These are phyloP conservation scores for Cordyceps javanica DNA, from an alignment of 2,329 filamentous ascomycete genomes.

Conservation along the genomic window DNA sequence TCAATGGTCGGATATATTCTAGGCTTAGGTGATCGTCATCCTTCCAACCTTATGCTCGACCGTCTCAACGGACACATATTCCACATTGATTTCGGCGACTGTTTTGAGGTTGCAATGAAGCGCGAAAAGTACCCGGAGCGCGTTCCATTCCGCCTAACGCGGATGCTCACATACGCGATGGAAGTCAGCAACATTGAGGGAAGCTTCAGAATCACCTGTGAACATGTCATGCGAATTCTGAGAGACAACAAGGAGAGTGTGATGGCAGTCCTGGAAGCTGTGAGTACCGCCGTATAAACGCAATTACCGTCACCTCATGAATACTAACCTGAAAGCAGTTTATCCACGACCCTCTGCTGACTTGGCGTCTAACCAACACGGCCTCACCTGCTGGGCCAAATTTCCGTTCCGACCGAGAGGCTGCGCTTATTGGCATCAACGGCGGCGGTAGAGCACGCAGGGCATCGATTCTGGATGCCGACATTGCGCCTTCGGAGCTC, in stretches of 20 bases:
- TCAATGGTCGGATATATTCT: conserved; percentile 99
- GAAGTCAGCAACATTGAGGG: conserved; percentile 99
- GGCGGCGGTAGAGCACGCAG: conserved; percentile 51
- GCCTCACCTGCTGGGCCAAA: conserved; percentile 60
- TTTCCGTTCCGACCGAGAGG: conserved; percentile 56
- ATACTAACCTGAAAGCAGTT: conserved; percentile 51
- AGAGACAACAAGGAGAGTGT: conserved; percentile 96
- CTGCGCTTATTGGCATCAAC: conserved; percentile 40
- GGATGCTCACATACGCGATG: conserved; percentile 99
- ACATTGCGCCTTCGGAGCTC: conserved; percentile 53
- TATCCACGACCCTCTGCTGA: conserved; percentile 98
- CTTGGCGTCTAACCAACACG: conserved; percentile 76
- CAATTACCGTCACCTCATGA: not conserved
- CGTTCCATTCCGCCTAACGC: conserved; percentile 93
- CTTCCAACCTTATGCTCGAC: conserved; percentile 96
- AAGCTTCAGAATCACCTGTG: conserved; percentile 95
- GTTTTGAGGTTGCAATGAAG: conserved; percentile 99
- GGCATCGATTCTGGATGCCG: conserved; percentile 62
- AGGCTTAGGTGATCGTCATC: conserved; percentile 91
- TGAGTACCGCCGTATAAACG: conserved; percentile 49
- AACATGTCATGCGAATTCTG: conserved; percentile 96
- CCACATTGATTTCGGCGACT: conserved; percentile 98
- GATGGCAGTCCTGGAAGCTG: conserved; percentile 95
- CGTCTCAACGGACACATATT: conserved; percentile 93
- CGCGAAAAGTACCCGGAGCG: conserved; percentile 97